Base-by-base conservation (phyloP, 2,329 filamentous ascomycete genomes). In the Diplodia intermedia region DNA sequence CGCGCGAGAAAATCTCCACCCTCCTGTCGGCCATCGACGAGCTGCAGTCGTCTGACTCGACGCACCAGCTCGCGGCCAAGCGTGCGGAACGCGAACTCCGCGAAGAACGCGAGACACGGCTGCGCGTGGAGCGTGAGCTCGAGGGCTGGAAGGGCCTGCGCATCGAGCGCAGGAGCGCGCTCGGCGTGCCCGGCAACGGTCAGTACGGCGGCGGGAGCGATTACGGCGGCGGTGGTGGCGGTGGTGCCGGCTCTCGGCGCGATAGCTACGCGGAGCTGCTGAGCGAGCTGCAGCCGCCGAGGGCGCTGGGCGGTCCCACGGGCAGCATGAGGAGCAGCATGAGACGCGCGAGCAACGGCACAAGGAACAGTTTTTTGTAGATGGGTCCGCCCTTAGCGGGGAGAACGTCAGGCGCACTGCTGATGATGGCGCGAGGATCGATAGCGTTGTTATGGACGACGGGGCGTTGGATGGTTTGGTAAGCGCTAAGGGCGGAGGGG, bases 11-110 rank as follows among this genome's bases (percentile, higher is more conserved):
- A 83, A 88, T 93, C 70, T 92, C 95, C 71, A 93, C 93, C 76
- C 89, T 98, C 5, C 89, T 99, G 62, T 86, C 89, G 76, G 93
- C 92, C 1, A 97, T 99, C 73, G 94, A 98, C 76, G 94, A 98
- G 77, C 88, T 99, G 40, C 94, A 99, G 78, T 89, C 91, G 15
- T 91, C 89, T 15, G 94, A 98, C 79, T 93, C 91, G 26, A 85
- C 89, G 12, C 90, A 89, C 56, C 93, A 97, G 78, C 86, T 98
- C 52, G 86, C 89, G 31, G 90, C 92, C 31, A 91, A 94, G 68
- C 89, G 94, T 53, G 93, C 93, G 18, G 94, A 99, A 79, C 89
- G 94, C 53, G 94, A 98, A 75, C 85, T 97, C 18, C 87, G 93
- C 7, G 93, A 97, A 78, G 94, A 97, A 80, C 88, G 87, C 70